These are phyloP conservation scores for Cladobotryum mycophilum DNA, from an alignment of 2,329 filamentous ascomycete species.

Conservation along the genomic window DNA sequence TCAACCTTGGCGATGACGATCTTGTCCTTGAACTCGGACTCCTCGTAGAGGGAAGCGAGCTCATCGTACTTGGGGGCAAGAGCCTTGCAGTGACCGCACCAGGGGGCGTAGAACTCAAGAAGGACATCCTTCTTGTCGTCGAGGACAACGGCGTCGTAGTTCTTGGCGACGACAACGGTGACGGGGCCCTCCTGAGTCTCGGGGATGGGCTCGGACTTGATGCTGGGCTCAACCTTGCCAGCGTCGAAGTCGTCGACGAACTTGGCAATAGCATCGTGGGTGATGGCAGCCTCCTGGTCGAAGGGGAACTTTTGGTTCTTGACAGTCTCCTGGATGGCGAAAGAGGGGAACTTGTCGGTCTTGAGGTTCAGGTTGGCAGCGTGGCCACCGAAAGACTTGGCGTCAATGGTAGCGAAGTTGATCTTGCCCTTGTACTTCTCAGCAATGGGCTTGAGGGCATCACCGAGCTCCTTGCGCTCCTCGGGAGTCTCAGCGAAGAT, in stretches of 20 bases:
- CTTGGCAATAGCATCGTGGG: slow-evolving; percentile 60
- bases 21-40: slow-evolving; percentile 72
- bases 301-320: slow-evolving; percentile 98
- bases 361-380: slow-evolving; percentile 96
- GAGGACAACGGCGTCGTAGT: slow-evolving; percentile 85
- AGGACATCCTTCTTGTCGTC: slow-evolving; percentile 96
- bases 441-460: slow-evolving; percentile 76
- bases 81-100: slow-evolving; percentile 99
- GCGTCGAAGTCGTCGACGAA: slow-evolving; percentile 82
- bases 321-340: slow-evolving; percentile 90
- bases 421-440: slow-evolving; percentile 88
- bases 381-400: slow-evolving; percentile 88
- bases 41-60: slow-evolving; percentile 69
- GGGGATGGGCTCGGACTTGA: slow-evolving; percentile 97
- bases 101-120: slow-evolving; percentile 97
- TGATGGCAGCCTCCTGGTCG: slow-evolving; percentile 76
- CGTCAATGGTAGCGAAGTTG: slow-evolving; percentile 98
- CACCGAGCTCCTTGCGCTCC: slow-evolving; percentile 74
- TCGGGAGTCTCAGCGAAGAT: slow-evolving; percentile 92
- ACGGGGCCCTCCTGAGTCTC: slow-evolving; percentile 89
- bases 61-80: slow-evolving; percentile 96
- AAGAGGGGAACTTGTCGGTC: slow-evolving; percentile 89
- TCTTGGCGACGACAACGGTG: slow-evolving; percentile 83
- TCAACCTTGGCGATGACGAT: slow-evolving; percentile 97
- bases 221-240: slow-evolving; percentile 88